Percentiles rank a stretch among this genome's conserved stretches.
These are phyloP conservation scores for Exophiala sideris DNA, from an alignment of 2,329 filamentous ascomycete genomes.

Conservation along the genomic window DNA sequence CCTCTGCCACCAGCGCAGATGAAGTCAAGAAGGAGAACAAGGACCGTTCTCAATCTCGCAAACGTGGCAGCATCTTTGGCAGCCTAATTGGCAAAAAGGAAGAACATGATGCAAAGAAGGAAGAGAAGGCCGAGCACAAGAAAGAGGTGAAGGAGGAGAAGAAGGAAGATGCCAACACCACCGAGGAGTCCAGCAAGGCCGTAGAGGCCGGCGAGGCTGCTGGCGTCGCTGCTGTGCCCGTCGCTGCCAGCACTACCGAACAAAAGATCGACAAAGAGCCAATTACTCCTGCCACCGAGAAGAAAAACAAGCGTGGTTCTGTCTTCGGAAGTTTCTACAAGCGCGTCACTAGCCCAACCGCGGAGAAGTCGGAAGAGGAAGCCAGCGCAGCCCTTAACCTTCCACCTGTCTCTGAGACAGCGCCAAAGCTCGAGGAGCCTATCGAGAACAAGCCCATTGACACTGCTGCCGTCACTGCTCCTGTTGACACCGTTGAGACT, in stretches of 20 bases:
- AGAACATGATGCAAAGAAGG: constrained; percentile 45
- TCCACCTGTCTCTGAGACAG: constrained; percentile 45
- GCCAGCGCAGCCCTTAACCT: constrained; percentile 48
- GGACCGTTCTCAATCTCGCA: constrained; percentile 59
- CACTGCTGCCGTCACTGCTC: constrained; percentile 44
- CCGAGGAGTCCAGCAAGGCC: constrained; percentile 37
- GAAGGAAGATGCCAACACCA: constrained; percentile 41
- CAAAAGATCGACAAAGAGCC: constrained; percentile 45
- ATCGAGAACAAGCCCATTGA: constrained; percentile 41
- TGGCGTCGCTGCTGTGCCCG: constrained; percentile 32
- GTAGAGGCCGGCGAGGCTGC: constrained; percentile 38
- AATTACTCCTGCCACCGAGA: constrained; percentile 53
- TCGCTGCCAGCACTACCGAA: constrained; percentile 49
- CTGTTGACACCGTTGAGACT: constrained; percentile 34
- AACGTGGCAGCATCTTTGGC: constrained; percentile 58
- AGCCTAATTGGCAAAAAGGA: constrained; percentile 59
- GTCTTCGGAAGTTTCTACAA: constrained; percentile 76
- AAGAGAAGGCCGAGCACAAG: constrained; percentile 37
- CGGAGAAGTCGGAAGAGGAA: constrained; percentile 49
- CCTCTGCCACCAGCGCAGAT: constrained; percentile 20
- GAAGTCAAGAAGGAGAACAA: constrained; percentile 50
- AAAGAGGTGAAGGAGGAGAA: constrained; percentile 38
- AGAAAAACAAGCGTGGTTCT: constrained; percentile 82
- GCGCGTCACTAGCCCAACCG: constrained; percentile 50
- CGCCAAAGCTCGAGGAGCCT: constrained; percentile 48